These are phyloP conservation scores for Chaetomium sp. DNA, from an alignment of 2,329 filamentous ascomycete species.

Conservation along the genomic window DNA sequence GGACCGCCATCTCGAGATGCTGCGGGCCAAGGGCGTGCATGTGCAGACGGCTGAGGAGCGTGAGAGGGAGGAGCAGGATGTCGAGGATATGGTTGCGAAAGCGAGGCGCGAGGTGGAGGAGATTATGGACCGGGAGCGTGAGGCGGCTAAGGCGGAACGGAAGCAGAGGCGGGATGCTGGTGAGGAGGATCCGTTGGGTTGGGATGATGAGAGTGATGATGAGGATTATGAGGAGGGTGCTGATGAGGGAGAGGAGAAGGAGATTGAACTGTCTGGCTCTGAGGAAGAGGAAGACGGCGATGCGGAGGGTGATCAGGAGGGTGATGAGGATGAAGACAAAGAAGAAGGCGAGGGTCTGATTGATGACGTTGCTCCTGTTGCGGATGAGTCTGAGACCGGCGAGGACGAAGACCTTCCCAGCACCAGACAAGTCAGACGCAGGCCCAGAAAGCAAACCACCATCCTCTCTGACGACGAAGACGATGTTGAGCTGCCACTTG, in stretches of 20 bases:
- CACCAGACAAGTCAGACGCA: constrained; percentile 38
- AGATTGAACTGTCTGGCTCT: constrained; percentile 2
- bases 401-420: constrained; percentile 31
- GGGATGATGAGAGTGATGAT: constrained; percentile 49
- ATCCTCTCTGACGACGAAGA: constrained; percentile 63
- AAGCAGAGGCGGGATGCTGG: constrained; percentile 37
- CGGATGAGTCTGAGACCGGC: constrained; percentile 27
- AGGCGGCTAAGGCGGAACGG: constrained; percentile 60
- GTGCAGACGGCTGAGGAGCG: constrained; percentile 83
- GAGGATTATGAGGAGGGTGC: constrained; percentile 34
- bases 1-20: constrained; percentile 66
- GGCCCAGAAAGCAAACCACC: constrained; percentile 43
- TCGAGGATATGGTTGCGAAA: constrained; percentile 83
- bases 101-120: constrained; percentile 74
- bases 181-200: constrained; percentile 45
- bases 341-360: constrained; percentile 26
- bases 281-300: constrained; percentile 23
- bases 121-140: constrained; percentile 71
- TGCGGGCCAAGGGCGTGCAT: constrained; percentile 72
- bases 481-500: constrained; percentile 35
- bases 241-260: constrained; percentile 32
- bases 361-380: constrained; percentile 22
- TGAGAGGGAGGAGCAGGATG: constrained; percentile 70
- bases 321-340: constrained; percentile 26
- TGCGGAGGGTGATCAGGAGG: constrained; percentile 6